These are phyloP conservation scores for Artomyces pyxidatus DNA, from an alignment of 768 basidiomycete genomes.

Conservation along the genomic window DNA sequence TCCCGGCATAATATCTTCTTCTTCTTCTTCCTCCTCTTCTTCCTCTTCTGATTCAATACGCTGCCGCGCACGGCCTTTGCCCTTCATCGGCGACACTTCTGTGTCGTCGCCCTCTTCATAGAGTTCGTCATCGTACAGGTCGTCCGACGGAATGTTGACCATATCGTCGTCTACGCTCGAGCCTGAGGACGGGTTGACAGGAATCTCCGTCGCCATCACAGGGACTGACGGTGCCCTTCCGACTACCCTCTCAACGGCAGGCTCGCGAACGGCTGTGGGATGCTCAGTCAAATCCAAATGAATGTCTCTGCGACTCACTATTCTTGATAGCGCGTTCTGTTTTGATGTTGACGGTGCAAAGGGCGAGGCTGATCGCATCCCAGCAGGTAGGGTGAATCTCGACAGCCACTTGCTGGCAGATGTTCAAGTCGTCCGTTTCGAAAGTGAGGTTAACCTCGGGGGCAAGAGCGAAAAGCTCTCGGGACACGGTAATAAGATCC, in stretches of 20 bases:
- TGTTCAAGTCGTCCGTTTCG: neutral
- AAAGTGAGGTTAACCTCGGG: neutral
- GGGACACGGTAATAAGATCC: neutral
- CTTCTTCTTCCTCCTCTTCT: neutral
- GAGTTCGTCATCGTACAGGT: neutral
- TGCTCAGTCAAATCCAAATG: neutral
- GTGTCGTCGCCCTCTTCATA: neutral
- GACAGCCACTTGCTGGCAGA: neutral
- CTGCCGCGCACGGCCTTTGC: constrained; percentile 1
- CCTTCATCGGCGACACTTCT: neutral
- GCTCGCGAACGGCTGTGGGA: neutral
- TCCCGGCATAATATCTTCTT: no score
- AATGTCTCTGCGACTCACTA: neutral
- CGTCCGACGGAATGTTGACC: neutral
- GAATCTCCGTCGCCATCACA: no score
- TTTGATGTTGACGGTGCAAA: neutral
- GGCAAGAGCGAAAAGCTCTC: neutral
- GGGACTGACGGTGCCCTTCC: no score
- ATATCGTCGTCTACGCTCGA: neutral
- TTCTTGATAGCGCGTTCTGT: neutral
- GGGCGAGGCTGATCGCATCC: neutral
- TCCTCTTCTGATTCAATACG: neutral
- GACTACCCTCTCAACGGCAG: neutral
- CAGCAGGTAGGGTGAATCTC: constrained; percentile 1
- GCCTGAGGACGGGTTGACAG: neutral